phyloP scores from a whole-genome alignment of 2,329 filamentous ascomycete genomes.

The Calcarisporium arbuscula region DNA sequence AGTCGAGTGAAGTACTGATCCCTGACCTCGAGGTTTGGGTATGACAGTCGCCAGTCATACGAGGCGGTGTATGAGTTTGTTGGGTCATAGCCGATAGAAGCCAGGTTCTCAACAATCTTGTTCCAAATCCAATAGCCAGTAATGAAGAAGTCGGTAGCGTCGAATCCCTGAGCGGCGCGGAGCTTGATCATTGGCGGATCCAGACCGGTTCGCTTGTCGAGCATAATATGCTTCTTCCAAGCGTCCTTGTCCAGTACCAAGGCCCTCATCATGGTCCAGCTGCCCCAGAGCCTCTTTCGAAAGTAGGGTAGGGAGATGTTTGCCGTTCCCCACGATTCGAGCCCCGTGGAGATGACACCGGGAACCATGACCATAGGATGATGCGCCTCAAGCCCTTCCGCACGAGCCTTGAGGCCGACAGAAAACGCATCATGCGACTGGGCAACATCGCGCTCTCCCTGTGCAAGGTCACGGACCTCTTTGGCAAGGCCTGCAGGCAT shows the following conservation, averaged over 20 bases:
- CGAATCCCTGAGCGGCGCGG: constrained; percentile 90
- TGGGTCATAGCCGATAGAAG: constrained; percentile 92
- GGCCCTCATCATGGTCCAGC: constrained; percentile 98
- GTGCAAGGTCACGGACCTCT: constrained; percentile 80
- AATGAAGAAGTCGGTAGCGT: constrained; percentile 93
- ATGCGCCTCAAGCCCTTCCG: constrained; percentile 72
- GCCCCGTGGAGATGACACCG: constrained; percentile 91
- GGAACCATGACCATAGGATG: constrained; percentile 97
- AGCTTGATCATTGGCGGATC: constrained; percentile 89
- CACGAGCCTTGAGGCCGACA: constrained; percentile 74
- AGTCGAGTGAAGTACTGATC: constrained; percentile 92
- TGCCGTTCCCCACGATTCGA: constrained; percentile 94
- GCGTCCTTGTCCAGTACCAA: constrained; percentile 85
- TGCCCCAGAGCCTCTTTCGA: constrained; percentile 90
- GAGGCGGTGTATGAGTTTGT: constrained; percentile 63
- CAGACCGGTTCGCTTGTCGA: constrained; percentile 84
- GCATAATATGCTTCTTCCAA: constrained; percentile 97
- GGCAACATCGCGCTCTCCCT: constrained; percentile 74
- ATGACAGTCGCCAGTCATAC: constrained; percentile 90
- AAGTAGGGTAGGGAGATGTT: constrained; percentile 85
- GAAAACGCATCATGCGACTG: constrained; percentile 92
- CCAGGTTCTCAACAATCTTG: constrained; percentile 95
- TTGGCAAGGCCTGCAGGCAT: constrained; percentile 78
- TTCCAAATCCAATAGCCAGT: constrained; percentile 98
- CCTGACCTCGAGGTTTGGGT: constrained; percentile 78